These are phyloP conservation scores for Warburgia ugandensis DNA, from an alignment of 164 flowering plant species.

Conservation along the genomic window DNA sequence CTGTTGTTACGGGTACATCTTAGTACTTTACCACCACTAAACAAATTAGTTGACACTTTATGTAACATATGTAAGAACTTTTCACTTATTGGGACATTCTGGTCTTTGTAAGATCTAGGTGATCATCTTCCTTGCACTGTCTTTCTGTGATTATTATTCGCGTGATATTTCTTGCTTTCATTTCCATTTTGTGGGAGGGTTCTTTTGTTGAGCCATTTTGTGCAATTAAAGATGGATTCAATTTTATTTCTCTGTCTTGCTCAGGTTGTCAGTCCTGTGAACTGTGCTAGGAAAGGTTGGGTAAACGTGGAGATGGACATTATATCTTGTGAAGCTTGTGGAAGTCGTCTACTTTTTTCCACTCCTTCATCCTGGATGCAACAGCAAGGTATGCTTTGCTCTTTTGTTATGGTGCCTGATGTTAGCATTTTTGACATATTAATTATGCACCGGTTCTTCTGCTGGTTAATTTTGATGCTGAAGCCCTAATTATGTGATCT, in stretches of 20 bases:
- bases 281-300: slow-evolving; percentile 98
- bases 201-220: background rate
- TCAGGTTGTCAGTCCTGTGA: slow-evolving; percentile 78
- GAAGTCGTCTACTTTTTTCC: slow-evolving; percentile 81
- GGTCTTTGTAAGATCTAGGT: background rate
- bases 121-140: background rate
- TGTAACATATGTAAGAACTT: background rate
- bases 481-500: background rate
- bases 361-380: slow-evolving; percentile 78
- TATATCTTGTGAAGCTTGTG: slow-evolving; percentile 87
- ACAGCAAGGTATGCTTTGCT: slow-evolving; percentile 58
- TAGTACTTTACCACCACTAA: too few species aligned
- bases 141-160: background rate
- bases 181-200: background rate
- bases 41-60: too few species aligned
- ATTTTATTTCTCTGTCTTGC: slow-evolving; percentile 3
- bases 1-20: too few species aligned
- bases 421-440: background rate
- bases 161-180: background rate
- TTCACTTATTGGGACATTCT: background rate
- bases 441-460: background rate
- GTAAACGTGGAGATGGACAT: slow-evolving; percentile 77
- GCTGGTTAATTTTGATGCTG: background rate
- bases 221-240: background rate
- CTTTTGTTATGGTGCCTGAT: background rate